Conservation (phyloP, 805 yeast species). For the Candida endomychidarum region DNA sequence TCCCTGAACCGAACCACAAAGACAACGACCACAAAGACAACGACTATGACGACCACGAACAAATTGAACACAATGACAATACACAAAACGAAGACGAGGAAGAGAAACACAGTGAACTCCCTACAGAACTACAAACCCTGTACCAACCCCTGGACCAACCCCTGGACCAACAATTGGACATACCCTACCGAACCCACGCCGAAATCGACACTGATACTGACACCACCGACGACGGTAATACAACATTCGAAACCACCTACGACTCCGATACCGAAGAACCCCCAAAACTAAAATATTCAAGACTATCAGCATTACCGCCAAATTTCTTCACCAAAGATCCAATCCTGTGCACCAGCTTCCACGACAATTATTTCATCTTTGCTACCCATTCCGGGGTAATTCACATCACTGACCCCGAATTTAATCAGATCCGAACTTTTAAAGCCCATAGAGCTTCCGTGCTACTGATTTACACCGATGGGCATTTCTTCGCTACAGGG, state of each 20-base stretch:
- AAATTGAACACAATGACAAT: too few species aligned
- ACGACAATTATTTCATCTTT: constrained; percentile 63
- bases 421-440: constrained; percentile 64
- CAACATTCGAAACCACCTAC: constrained; percentile 18
- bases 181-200: too few species aligned
- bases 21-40: too few species aligned
- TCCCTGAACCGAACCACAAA: too few species aligned
- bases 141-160: too few species aligned
- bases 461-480: constrained; percentile 70
- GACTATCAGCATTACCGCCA: constrained; percentile 66
- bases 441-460: constrained; percentile 87
- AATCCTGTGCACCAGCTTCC: constrained; percentile 65
- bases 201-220: too few species aligned
- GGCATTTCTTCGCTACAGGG: constrained; percentile 75
- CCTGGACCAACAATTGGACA: too few species aligned
- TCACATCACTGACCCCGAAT: constrained; percentile 62
- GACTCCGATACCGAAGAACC: constrained; percentile 41
- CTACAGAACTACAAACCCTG: too few species aligned
- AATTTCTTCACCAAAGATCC: constrained; percentile 75
- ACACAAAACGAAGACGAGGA: too few species aligned
- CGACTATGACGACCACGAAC: too few species aligned
- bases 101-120: too few species aligned
- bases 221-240: constrained; percentile 15
- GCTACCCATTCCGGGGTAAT: constrained; percentile 89
- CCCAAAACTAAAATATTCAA: constrained; percentile 71